phyloP scores from a whole-genome alignment of 176 grass and related monocot genomes.

The Thinopyrum elongatum region DNA sequence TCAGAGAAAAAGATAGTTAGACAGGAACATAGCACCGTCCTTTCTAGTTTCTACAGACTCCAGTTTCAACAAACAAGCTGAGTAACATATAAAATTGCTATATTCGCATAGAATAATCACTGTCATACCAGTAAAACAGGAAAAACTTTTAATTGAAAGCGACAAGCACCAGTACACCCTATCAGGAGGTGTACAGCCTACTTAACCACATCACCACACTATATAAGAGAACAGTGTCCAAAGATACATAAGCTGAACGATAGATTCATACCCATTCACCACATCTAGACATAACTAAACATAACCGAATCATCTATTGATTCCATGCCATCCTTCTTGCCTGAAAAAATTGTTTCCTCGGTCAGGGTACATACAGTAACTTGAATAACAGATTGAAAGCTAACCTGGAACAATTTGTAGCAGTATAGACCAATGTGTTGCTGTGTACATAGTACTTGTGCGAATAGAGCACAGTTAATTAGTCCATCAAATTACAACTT shows the following conservation, averaged over 20 bases:
- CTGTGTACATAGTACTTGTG: background rate
- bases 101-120: background rate
- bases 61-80: too few relatives aligned
- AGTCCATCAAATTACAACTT: too few relatives aligned
- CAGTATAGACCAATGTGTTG: too few relatives aligned
- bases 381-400: background rate
- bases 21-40: too few relatives aligned
- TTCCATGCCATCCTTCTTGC: background rate
- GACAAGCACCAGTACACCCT: constrained; percentile 7
- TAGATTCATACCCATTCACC: background rate
- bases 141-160: background rate
- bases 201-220: too few relatives aligned
- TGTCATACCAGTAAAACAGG: background rate
- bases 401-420: background rate
- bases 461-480: background rate
- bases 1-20: background rate
- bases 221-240: too few relatives aligned
- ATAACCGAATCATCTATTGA: background rate
- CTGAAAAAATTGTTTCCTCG: background rate
- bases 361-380: too few relatives aligned
- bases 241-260: background rate
- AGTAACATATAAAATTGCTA: too few relatives aligned
- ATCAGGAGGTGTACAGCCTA: background rate
- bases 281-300: background rate
- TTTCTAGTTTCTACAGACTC: too few relatives aligned